Conservation (phyloP, 257 asterid species). For the Salvia hispanica region DNA sequence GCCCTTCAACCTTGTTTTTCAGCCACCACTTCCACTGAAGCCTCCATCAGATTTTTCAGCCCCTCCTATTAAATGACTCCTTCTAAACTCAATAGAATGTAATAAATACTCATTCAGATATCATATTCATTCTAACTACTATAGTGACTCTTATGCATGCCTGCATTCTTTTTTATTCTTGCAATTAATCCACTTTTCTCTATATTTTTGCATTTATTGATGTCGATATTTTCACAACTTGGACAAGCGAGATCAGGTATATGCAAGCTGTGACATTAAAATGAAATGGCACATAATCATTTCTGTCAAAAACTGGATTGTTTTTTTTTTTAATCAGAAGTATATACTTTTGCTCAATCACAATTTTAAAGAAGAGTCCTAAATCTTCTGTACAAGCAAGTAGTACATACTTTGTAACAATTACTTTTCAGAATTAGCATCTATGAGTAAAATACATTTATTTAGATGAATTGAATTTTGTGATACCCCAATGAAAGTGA, state of each 20-base stretch:
- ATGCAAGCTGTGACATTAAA: not conserved
- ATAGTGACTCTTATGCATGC: slow-evolving; percentile 10
- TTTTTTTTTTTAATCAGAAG: too few relatives aligned
- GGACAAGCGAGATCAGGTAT: not conserved
- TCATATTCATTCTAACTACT: slow-evolving; percentile 33
- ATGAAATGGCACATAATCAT: not conserved
- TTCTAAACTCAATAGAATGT: slow-evolving; percentile 8
- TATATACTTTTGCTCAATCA: too few relatives aligned
- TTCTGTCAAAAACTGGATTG: too few relatives aligned
- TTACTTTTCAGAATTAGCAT: too few relatives aligned
- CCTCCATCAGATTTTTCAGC: not conserved
- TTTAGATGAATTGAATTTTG: too few relatives aligned
- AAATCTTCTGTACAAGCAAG: too few relatives aligned
- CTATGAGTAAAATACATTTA: too few relatives aligned
- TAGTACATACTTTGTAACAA: too few relatives aligned
- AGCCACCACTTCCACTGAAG: slow-evolving; percentile 46
- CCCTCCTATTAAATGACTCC: slow-evolving; percentile 25
- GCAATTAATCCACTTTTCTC: too few relatives aligned
- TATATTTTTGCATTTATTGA: not conserved
- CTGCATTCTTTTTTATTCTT: slow-evolving; percentile 12
- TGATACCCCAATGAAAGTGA: too few relatives aligned
- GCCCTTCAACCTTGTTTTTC: slow-evolving; percentile 36
- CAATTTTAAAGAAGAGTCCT: too few relatives aligned
- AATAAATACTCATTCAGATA: slow-evolving; percentile 25
- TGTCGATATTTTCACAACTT: not conserved